Conservation (phyloP, 768 basidiomycete genomes). For the Leccinum olivaceopallidum region DNA sequence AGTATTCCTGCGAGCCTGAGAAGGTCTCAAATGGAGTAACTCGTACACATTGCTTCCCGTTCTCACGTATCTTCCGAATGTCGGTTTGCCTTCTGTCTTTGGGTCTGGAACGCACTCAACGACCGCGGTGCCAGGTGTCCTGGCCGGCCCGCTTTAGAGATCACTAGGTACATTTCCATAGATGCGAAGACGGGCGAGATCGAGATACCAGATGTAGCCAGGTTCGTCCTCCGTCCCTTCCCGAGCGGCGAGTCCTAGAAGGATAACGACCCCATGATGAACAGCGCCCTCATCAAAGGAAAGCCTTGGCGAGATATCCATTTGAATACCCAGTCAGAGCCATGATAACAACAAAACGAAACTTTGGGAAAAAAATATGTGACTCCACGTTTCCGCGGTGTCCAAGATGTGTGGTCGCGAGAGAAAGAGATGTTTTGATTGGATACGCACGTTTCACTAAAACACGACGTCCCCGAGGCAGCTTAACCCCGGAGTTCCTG, state of each 20-base stretch:
- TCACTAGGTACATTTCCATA: constrained; percentile 57
- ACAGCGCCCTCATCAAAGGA: constrained; percentile 33
- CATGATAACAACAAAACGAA: constrained; percentile 11
- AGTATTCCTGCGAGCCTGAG: constrained; percentile 60
- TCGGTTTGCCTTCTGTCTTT: constrained; percentile 35
- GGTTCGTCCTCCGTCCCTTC: constrained; percentile 36
- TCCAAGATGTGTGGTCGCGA: constrained; percentile 8
- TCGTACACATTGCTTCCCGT: constrained; percentile 62
- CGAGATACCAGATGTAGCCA: constrained; percentile 43
- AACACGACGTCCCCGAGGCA: constrained; percentile 23
- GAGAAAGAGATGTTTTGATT: constrained; percentile 12
- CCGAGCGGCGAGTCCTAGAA: constrained; percentile 7
- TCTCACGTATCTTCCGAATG: constrained; percentile 76
- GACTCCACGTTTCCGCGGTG: constrained; percentile 26
- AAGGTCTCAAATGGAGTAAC: constrained; percentile 22
- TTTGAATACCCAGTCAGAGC: constrained; percentile 20
- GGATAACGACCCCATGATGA: constrained; percentile 10
- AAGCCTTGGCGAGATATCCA: constrained; percentile 36
- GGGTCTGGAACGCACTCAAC: constrained; percentile 7
- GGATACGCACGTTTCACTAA: constrained; percentile 26
- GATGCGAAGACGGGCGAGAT: constrained; percentile 51
- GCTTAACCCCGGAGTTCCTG: constrained; percentile 27
- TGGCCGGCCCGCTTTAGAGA: constrained; percentile 64
- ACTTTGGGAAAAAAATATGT: constrained; percentile 3
- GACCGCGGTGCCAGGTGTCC: constrained; percentile 52